Evolutionary conservation across 2,329 filamentous ascomycete genomes (phyloP), one percentile per base, ranked within the genome.

Genomic region (Chrysoporthe puriensis): DNA sequence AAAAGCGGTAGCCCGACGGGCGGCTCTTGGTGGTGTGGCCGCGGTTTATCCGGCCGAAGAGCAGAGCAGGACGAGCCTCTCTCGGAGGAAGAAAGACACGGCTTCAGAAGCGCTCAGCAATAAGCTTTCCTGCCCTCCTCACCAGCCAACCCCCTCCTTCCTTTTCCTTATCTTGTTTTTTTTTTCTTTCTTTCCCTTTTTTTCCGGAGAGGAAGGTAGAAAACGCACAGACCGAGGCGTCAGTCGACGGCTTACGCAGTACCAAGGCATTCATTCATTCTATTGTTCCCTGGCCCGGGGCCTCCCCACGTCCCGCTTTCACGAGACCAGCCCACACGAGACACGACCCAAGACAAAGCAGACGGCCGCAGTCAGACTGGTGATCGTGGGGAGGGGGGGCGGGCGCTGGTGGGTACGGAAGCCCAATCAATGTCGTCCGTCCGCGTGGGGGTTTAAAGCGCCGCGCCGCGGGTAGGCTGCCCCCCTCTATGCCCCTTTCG

Each of bases 271-370:
- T 26, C 26, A 26, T 48, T 57, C 21, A 59, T 63, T 21, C 42
- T 54, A 21, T 32, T 21, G 7, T 34, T 16, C 26, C 13, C 21
- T 32, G 50, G 50, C 5, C 8, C 26, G 26, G 26, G 8, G 56
- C 32, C 11, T 42, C n/a, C 46, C 48, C 61, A 52, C 34, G 61
- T 54, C 61, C 61, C 48, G n/a, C 61, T 44, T 26, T 54, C 62
- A 63, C 50, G 62, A 56, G 62, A 63, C 50, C 61, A 43, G 26
- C 48, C 48, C 46, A 42, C 26, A 34, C 61, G 46, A 54, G 32
- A 32, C 32, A 56, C 32, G 40, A 50, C 13, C 32, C 9, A 40
- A 52, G 18, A 48, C 21, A 32, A 42, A 7, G 61, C 46, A 63
- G 16, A 26, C 8, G 62, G n/a, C 3, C 50, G 14, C 18, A 57